phyloP scores from a whole-genome alignment of 208 protist genomes.

The Wallacemonas sp. region DNA sequence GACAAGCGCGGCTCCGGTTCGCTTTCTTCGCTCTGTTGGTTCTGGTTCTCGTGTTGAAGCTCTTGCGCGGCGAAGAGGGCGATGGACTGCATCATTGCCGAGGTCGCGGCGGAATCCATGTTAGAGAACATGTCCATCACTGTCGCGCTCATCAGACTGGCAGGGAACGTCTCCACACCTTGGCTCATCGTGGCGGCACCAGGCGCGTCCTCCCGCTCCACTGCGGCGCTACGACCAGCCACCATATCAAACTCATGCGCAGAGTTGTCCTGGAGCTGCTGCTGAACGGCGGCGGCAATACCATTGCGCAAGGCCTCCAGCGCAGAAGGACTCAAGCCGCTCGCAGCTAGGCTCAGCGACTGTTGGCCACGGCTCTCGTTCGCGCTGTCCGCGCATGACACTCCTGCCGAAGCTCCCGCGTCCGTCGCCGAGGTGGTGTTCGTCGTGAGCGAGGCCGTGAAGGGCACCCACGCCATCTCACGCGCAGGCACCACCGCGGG shows the following conservation, averaged over 20 bases:
- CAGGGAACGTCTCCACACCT: slow-evolving; percentile 3
- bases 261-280: neutral
- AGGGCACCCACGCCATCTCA: slow-evolving; percentile 15
- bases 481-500: neutral
- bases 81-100: slow-evolving; percentile 12
- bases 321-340: neutral
- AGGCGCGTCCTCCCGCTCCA: slow-evolving; percentile 16
- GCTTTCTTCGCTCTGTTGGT: neutral
- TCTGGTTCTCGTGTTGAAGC: neutral
- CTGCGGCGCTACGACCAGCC: neutral
- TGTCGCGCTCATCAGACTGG: slow-evolving; percentile 16
- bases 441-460: slow-evolving; percentile 26
- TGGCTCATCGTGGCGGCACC: neutral
- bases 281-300: slow-evolving; percentile 7
- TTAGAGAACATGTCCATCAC: slow-evolving; percentile 7
- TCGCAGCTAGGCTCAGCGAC: slow-evolving; percentile 8
- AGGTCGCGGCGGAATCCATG: slow-evolving; percentile 11
- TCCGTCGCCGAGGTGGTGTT: slow-evolving; percentile 16
- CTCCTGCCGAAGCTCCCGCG: too few relatives aligned
- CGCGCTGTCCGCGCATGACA: neutral
- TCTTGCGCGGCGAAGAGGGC: slow-evolving; percentile 13
- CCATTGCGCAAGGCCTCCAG: slow-evolving; percentile 1
- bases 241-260: too few relatives aligned
- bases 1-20: slow-evolving; percentile 12
- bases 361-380: slow-evolving; percentile 7